A percentile compares a stretch with the other conserved stretches of the same genome.
phyloP scores from a whole-genome alignment of 768 basidiomycete genomes.

The Harrya chromipes region DNA sequence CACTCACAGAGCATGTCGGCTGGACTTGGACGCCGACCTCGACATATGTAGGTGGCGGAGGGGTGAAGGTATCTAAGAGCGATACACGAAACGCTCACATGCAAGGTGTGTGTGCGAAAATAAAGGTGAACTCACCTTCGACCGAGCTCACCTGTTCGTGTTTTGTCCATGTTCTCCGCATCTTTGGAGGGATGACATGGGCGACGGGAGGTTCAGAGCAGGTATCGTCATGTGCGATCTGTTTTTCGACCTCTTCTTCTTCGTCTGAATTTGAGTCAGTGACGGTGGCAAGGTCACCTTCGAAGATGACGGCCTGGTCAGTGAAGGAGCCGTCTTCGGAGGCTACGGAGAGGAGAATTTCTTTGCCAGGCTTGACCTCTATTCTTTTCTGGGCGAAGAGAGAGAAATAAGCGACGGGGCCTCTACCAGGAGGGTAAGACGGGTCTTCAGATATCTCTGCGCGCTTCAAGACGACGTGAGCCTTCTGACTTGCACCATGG shows the following conservation, averaged over 20 bases:
- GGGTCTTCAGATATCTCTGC: constrained; percentile 49
- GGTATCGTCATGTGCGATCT: constrained; percentile 41
- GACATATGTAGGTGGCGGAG: constrained; percentile 27
- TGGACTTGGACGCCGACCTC: constrained; percentile 48
- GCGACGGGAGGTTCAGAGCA: constrained; percentile 31
- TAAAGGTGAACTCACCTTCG: constrained; percentile 35
- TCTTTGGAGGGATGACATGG: constrained; percentile 56
- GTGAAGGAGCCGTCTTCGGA: constrained; percentile 51
- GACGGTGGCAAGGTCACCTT: constrained; percentile 41
- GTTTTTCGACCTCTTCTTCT: constrained; percentile 41
- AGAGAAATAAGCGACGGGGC: constrained; percentile 50
- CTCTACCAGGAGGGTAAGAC: constrained; percentile 38
- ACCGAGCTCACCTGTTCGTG: constrained; percentile 40
- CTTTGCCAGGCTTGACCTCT: constrained; percentile 67
- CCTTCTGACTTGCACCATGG: constrained; percentile 64
- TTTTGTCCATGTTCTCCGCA: constrained; percentile 59
- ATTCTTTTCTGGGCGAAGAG: constrained; percentile 69
- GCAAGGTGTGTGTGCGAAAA: constrained; percentile 4
- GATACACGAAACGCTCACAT: constrained; percentile 30
- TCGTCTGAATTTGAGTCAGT: constrained; percentile 33
- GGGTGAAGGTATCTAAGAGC: constrained; percentile 25
- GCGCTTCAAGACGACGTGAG: constrained; percentile 65
- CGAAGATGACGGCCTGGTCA: constrained; percentile 57
- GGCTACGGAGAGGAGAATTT: constrained; percentile 60
- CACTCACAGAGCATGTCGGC: constrained; percentile 34